Evolutionary conservation across 2,329 filamentous ascomycete species (phyloP).

Genomic region (Neofusicoccum sp.): DNA sequence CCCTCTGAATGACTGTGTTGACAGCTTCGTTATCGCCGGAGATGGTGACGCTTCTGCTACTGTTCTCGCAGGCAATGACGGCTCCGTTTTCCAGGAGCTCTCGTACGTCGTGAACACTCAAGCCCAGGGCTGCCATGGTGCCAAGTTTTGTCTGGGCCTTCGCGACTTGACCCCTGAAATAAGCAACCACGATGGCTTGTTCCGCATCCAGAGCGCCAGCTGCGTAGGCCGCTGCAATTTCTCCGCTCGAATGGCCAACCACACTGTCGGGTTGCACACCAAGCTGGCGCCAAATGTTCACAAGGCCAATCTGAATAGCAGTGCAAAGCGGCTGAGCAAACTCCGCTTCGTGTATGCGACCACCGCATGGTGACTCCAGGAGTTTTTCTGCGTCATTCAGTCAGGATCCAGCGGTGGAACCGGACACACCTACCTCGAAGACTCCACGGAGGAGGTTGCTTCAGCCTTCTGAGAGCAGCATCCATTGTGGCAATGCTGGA

Average conservation of each 20-base stretch:
- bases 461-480: not conserved
- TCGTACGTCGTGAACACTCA: conserved; percentile 9
- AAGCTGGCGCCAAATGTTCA: not conserved
- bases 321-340: conserved; percentile 17
- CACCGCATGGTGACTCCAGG: no score
- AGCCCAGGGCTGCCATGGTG: not conserved
- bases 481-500: conserved; percentile 28
- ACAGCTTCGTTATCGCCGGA: conserved; percentile 24
- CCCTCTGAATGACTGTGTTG: not conserved
- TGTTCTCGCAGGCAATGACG: conserved; percentile 23
- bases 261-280: not conserved
- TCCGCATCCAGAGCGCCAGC: not conserved
- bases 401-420: no score
- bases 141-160: conserved; percentile 19
- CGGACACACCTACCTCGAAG: no score
- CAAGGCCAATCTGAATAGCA: conserved; percentile 11
- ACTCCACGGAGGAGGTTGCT: conserved; percentile 1
- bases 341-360: no score
- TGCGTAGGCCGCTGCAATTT: conserved; percentile 18
- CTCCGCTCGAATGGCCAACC: conserved; percentile 16
- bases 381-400: no score
- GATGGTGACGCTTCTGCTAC: conserved; percentile 23
- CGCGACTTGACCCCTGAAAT: conserved; percentile 6
- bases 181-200: conserved; percentile 12
- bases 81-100: not conserved